Evolutionary conservation across 306 rosid species (phyloP), one percentile per base, ranked within the genome.

Genomic region (Biancaea sappan): DNA sequence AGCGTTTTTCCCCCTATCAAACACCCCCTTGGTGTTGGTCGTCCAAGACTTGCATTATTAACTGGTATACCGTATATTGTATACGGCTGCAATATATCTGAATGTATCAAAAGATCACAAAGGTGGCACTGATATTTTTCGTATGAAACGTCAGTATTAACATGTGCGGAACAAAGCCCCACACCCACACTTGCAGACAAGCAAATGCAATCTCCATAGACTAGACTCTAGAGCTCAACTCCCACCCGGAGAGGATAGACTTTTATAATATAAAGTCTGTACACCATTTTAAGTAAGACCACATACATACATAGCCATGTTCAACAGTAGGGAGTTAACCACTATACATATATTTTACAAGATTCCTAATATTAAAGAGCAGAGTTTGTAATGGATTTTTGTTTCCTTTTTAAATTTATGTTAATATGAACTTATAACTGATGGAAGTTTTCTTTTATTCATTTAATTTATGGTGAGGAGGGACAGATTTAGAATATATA

Each of bases 341-440:
- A 35, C 74, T 85, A 21, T 60, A 76, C 80, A 80, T 28, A 38
- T 31, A 58, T 65, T 74, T 59, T 70, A 58, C 67, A 77, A 71
- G 48, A 77, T 86, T 78, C 57, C 59, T 65, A 51, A 50, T 65
- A 58, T 47, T 62, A 44, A 54, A 74, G n/a, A 65, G 37, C 67
- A 61, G 16, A 70, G 77, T 69, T 66, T 53, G 44, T 66, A 77
- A 76, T 75, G 59, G 26, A 59, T n/a, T 5, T 35, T 38, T 71
- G 8, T 12, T 1, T 2, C 26, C 13, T 18, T 50, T 62, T 41
- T 29, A 3, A 72, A 26, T 69, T 47, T 8, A 65, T 38, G 81
- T 64, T 76, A 63, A 10, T 50, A 29, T 60, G 47, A 60, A 46
- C 69, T 79, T 50, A 71, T 40, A 66, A 26, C 38, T 38, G 63